Evolutionary conservation across 2,329 filamentous ascomycete species (phyloP), one percentile per base, ranked within the genome.

Genomic region (Thermothelomyces thermophilus): DNA sequence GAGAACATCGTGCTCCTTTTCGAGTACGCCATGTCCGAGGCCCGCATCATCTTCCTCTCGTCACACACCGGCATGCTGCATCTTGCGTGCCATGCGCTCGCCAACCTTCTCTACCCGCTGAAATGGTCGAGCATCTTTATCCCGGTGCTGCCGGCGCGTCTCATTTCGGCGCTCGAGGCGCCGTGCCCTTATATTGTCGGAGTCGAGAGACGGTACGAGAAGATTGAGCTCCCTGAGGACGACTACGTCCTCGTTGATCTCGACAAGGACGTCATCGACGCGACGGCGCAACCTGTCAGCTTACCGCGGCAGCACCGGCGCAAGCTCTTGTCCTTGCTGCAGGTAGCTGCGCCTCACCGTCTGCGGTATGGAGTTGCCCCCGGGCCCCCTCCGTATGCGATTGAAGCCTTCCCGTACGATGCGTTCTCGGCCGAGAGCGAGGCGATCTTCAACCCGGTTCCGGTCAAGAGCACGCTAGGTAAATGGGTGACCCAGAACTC

Each of bases 151-250:
- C 91, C 91, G 5, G 87, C 89, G 8, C 82, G 91, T 31, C 73
- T 98, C 19, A 76, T 98, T 9, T 90, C 93, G 46, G 91, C 90
- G 2, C 77, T 98, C 16, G 93, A 97, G 61, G 91, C 91, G 1
- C 91, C 91, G 2, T 97, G 93, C 60, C 93, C 93, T 0, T 98
- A 97, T 62, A 95, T 98, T 58, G 89, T 97, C 37, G 93, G 93
- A 42, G 88, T 98, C 51, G 93, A 98, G 70, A 81, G 90, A 58
- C 82, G 90, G 50, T 97, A 97, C 64, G 88, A 94, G 60, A 82
- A 82, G 50, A 80, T 90, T 41, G 84, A 90, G 59, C 77, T 97
- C 36, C 93, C 93, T 0, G 89, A 95, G 6, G 93, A 97, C 61
- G 93, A 97, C 63, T 97, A 91, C 65, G 90, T 97, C 16, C 74